Evolutionary conservation across 164 flowering plant genomes (phyloP).

Genomic region (Amborella trichopoda): DNA sequence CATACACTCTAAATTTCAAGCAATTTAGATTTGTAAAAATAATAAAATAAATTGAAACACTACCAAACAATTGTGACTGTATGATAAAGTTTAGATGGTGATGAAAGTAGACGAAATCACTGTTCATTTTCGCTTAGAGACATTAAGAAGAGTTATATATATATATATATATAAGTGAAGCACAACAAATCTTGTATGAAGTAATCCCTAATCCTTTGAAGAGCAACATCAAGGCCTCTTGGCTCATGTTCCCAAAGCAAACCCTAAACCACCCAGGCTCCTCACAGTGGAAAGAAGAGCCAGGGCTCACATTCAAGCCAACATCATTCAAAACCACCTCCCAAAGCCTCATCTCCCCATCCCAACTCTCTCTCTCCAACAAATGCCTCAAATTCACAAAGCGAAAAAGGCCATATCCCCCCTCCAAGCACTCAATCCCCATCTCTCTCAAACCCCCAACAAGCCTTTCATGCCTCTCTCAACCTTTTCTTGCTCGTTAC

Average conservation of each 20-base stretch:
- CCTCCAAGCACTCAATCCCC: constrained; percentile 41
- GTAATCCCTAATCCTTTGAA: constrained; percentile 15
- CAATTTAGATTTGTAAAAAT: too few relatives aligned
- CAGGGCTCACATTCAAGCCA: constrained; percentile 26
- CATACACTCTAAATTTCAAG: too few relatives aligned
- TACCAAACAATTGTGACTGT: too few relatives aligned
- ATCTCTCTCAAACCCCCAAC: constrained; percentile 35
- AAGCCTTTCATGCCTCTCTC: constrained; percentile 29
- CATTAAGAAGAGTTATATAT: too few relatives aligned
- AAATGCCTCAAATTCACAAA: constrained; percentile 25
- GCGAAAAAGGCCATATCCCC: constrained; percentile 27
- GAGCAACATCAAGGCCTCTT: constrained; percentile 15
- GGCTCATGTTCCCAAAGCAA: constrained; percentile 29
- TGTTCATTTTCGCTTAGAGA: too few relatives aligned
- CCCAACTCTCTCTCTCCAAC: constrained; percentile 11
- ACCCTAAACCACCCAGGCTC: constrained; percentile 37
- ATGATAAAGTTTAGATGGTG: too few relatives aligned
- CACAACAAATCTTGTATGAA: too few relatives aligned
- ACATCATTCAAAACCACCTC: constrained; percentile 16
- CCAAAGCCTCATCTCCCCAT: constrained; percentile 25
- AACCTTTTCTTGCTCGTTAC: constrained; percentile 41
- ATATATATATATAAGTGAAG: too few relatives aligned
- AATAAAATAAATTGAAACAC: too few relatives aligned
- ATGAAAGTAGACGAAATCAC: too few relatives aligned
- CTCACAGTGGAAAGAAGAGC: constrained; percentile 26